Conservation (phyloP, 2,329 filamentous ascomycete species). For the Berkeleyomyces basicola region DNA sequence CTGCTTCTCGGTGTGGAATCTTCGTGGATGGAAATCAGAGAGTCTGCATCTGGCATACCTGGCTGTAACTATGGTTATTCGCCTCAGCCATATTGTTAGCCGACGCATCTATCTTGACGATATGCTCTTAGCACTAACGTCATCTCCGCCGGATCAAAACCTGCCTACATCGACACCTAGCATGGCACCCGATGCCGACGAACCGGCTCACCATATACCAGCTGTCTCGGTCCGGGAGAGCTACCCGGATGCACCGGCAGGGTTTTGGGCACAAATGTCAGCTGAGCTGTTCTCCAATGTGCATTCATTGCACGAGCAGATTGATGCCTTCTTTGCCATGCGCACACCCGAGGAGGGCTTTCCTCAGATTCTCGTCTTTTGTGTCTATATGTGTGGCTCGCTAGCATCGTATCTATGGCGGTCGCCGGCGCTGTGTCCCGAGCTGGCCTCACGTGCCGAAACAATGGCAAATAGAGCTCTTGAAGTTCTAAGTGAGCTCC, state of each 20-base stretch:
- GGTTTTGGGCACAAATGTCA: conserved; percentile 19
- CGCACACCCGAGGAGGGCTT: conserved; percentile 20
- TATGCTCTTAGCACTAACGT: conserved; percentile 16
- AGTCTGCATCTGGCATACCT: conserved; percentile 23
- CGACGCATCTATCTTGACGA: conserved; percentile 22
- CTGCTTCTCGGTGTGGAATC: conserved; percentile 22
- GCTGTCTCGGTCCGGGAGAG: conserved; percentile 5
- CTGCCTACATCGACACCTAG: conserved; percentile 9
- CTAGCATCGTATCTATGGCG: conserved; percentile 21
- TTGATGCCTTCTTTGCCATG: conserved; percentile 20
- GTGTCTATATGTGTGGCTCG: conserved; percentile 25
- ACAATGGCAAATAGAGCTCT: conserved; percentile 17
- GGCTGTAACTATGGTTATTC: conserved; percentile 22
- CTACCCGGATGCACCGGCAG: conserved; percentile 14
- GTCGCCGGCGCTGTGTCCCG: conserved; percentile 19
- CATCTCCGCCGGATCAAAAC: background rate
- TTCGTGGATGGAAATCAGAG: conserved; percentile 22
- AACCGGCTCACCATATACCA: conserved; percentile 1
- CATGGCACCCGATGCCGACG: conserved; percentile 9
- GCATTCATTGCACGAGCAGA: conserved; percentile 22
- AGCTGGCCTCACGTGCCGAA: conserved; percentile 17
- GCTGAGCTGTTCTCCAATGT: conserved; percentile 23
- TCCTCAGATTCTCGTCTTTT: conserved; percentile 25
- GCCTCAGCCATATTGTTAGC: conserved; percentile 23
- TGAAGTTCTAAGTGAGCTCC: conserved; percentile 17